A percentile compares a stretch with the other conserved stretches of the same genome.
Evolutionary conservation across 2,329 filamentous ascomycete genomes (phyloP).

Genomic region (Alternaria longipes): DNA sequence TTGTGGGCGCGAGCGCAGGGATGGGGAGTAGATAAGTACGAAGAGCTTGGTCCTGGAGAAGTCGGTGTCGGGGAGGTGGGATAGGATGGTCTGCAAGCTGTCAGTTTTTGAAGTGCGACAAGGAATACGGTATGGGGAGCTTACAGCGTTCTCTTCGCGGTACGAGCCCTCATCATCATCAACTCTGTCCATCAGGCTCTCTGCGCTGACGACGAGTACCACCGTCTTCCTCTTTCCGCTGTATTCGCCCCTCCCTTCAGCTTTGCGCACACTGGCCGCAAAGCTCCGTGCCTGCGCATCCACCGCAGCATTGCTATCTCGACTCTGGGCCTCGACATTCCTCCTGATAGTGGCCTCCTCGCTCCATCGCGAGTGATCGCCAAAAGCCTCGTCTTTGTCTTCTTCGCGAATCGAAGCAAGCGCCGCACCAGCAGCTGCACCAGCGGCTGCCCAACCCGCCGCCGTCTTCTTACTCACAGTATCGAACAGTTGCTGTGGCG

Average conservation of each 20-base stretch:
- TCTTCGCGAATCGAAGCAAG: slow-evolving; percentile 86
- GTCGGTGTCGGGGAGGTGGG: slow-evolving; percentile 83
- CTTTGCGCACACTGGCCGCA: slow-evolving; percentile 39
- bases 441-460: slow-evolving; percentile 83
- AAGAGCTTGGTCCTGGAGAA: slow-evolving; percentile 79
- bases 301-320: slow-evolving; percentile 46
- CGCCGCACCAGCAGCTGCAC: slow-evolving; percentile 82
- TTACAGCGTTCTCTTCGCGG: slow-evolving; percentile 80
- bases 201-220: slow-evolving; percentile 87
- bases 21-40: slow-evolving; percentile 87
- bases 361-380: slow-evolving; percentile 90
- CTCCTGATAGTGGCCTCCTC: slow-evolving; percentile 81
- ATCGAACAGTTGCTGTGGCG: slow-evolving; percentile 88
- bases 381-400: slow-evolving; percentile 75
- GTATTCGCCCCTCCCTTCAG: slow-evolving; percentile 16
- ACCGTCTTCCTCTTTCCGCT: slow-evolving; percentile 70
- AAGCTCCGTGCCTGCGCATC: slow-evolving; percentile 46
- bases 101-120: slow-evolving; percentile 26
- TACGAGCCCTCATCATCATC: slow-evolving; percentile 66
- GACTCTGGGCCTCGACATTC: slow-evolving; percentile 49
- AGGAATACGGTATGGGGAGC: slow-evolving; percentile 44
- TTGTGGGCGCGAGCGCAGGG: slow-evolving; percentile 71
- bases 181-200: slow-evolving; percentile 65
- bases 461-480: slow-evolving; percentile 81
- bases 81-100: slow-evolving; percentile 70